phyloP scores from a whole-genome alignment of 345 rosid species.

The Arabidopsis suecica region DNA sequence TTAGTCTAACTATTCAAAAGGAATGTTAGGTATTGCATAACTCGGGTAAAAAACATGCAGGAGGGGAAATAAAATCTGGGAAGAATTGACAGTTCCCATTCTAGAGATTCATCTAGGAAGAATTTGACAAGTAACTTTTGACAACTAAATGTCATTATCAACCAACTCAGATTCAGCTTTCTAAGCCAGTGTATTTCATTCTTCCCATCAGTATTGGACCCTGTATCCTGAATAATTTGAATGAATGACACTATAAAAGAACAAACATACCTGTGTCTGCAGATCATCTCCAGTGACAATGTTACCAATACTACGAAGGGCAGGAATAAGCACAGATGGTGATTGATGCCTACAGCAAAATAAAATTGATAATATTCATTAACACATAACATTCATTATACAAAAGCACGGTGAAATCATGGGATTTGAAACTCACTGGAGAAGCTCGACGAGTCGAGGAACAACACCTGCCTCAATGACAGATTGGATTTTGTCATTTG shows the following conservation, averaged over 20 bases:
- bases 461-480: conserved; percentile 92
- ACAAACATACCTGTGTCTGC: conserved; percentile 62
- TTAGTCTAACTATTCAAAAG: not conserved
- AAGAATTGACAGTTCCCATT: not conserved
- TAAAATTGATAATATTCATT: not conserved
- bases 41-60: conserved; percentile 11
- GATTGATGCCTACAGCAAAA: conserved; percentile 62
- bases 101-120: conserved; percentile 6
- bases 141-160: conserved; percentile 15
- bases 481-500: conserved; percentile 95
- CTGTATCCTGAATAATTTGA: conserved; percentile 1
- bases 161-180: conserved; percentile 3
- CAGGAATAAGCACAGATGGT: conserved; percentile 83
- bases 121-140: conserved; percentile 9
- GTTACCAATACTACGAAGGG: conserved; percentile 85
- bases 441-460: conserved; percentile 81
- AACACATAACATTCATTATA: not conserved
- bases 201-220: not conserved
- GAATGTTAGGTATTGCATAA: not conserved
- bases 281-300: conserved; percentile 86
- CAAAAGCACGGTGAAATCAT: not conserved
- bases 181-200: conserved; percentile 11
- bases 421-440: conserved; percentile 59
- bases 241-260: conserved; percentile 9
- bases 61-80: not conserved